A percentile compares a stretch with the other conserved stretches of the same genome.
Evolutionary conservation across 2,329 filamentous ascomycete genomes (phyloP).

Genomic region (Orbilia quercus): DNA sequence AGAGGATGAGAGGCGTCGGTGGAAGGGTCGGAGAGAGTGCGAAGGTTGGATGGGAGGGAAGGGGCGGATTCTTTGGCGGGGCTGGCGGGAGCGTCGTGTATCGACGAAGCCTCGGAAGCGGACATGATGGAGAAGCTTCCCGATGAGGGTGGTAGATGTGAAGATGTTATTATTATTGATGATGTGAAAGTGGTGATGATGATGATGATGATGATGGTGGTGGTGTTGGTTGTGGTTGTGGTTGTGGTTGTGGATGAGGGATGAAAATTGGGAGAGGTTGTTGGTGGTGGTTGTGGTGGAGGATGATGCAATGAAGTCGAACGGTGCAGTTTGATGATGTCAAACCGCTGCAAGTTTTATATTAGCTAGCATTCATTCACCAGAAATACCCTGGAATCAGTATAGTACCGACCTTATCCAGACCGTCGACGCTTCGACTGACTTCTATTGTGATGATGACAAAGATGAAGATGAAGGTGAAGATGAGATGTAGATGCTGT

Average conservation of each 20-base stretch:
- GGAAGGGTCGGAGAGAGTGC: conserved; percentile 37
- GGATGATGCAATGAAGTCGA: conserved; percentile 53
- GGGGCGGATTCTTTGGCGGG: conserved; percentile 12
- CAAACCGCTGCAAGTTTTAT: conserved; percentile 32
- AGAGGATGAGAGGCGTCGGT: conserved; percentile 55
- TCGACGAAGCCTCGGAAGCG: conserved; percentile 25
- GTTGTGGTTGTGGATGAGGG: neutral
- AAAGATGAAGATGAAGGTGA: no score
- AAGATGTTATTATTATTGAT: neutral
- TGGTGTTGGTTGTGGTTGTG: neutral
- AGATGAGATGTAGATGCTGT: no score
- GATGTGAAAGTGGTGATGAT: neutral
- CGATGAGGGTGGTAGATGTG: neutral
- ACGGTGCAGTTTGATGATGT: conserved; percentile 35
- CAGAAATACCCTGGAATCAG: no score
- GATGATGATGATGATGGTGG: conserved; percentile 3
- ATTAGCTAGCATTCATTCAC: no score
- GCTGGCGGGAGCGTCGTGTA: conserved; percentile 21
- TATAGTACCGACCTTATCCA: neutral
- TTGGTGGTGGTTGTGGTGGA: neutral
- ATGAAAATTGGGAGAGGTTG: conserved; percentile 8
- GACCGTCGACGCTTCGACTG: neutral
- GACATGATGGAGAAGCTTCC: conserved; percentile 28
- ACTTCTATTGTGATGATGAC: neutral
- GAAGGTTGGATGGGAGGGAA: conserved; percentile 26